Percentiles rank a stretch among this genome's conserved stretches.
Conservation (phyloP, 1,284 basidiomycete genomes). For the Puccinia triticina region DNA sequence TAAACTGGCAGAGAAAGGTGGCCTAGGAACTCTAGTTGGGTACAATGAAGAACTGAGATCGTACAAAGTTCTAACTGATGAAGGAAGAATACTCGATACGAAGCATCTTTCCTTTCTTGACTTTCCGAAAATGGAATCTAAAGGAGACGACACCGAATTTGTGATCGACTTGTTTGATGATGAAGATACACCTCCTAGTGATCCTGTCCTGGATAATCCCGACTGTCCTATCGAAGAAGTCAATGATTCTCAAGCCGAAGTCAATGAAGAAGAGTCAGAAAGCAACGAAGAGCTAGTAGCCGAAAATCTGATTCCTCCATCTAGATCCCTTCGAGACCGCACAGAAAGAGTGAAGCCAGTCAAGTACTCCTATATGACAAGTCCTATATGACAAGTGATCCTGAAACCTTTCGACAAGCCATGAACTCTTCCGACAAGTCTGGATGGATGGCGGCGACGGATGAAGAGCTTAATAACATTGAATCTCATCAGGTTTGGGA, state of each 20-base stretch:
- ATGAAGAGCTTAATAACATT: slow-evolving; percentile 2
- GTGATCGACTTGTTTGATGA: too few species aligned
- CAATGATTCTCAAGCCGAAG: too few species aligned
- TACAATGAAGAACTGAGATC: not conserved
- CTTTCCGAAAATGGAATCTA: too few species aligned
- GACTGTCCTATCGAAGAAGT: too few species aligned
- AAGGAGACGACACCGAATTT: too few species aligned
- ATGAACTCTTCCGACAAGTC: not conserved
- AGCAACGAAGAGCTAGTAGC: too few species aligned
- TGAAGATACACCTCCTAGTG: too few species aligned
- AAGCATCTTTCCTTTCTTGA: too few species aligned
- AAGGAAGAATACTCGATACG: too few species aligned
- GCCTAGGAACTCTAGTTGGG: not conserved
- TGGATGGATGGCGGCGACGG: not conserved
- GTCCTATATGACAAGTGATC: not conserved
- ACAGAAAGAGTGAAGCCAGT: not conserved
- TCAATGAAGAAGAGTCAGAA: not conserved
- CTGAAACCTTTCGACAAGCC: not conserved
- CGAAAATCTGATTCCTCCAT: too few species aligned
- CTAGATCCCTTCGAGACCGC: not conserved
- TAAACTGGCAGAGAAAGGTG: not conserved
- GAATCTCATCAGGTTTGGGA: not conserved
- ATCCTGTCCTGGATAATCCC: too few species aligned
- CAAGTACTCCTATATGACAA: not conserved
- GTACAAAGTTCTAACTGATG: too few species aligned